Evolutionary conservation across 768 basidiomycete genomes (phyloP), one percentile per base, ranked within the genome.

Genomic region (Agaricus subrufescens): DNA sequence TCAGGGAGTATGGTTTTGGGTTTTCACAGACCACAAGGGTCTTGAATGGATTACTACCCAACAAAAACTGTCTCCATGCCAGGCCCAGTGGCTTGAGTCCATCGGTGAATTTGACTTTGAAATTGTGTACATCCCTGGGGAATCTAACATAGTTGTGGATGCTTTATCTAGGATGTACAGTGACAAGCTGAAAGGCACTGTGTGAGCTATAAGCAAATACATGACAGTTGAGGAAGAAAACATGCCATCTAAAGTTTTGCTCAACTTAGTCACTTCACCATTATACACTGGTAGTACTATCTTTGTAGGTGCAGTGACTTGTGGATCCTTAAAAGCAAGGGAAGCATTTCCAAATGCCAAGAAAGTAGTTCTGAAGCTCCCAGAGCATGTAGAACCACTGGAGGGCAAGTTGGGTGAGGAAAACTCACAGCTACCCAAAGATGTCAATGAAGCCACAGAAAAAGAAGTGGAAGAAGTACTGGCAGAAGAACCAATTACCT

Each of bases 1-100:
- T 2, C 38, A 29, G 2, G 50, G 50, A 1, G 38, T 46, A 0
- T 38, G 48, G 0, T 74, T 75, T 11, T 34, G 37, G 0, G 66
- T 70, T 57, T 49, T 62, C 3, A 73, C 68, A 0, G 71, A 75
- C 15, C 67, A 69, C 37, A 67, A 67, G 44, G 63, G 61, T 0
- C 45, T 76, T 1, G 57, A 58, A 0, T 60, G 67, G 39, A 37
- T 76, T 0, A 40, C 66, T 27, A 60, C 51, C 0, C 75, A 76
- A 52, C 59, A 60, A 27, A 57, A 70, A 15, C 46, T 75, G n/a
- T 71, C 71, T 0, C 58, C 61, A 0, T 56, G 65, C 0, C 77
- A 77, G 44, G 64, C 65, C 0, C 53, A 66, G 0, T 76, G 75
- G 76, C 44, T 67, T 14, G 63, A 74, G 54, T 66, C 66, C 29